Conservation (phyloP, 108 stramenopile species). For the Nitzschia sp. region DNA sequence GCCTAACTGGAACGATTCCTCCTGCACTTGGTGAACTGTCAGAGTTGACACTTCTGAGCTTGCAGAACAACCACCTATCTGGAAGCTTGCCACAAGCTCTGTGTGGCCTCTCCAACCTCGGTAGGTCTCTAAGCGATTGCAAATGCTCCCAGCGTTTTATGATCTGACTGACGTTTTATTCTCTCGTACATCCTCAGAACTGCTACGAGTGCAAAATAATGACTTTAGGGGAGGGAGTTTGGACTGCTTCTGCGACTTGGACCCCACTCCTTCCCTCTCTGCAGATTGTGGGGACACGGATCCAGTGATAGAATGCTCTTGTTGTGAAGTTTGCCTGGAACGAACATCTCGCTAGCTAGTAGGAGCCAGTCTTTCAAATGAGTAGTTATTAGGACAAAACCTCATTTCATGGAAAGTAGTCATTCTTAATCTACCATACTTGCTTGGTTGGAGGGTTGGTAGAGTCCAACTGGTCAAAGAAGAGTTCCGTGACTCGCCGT, state of each 20-base stretch:
- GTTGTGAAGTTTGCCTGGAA: neutral
- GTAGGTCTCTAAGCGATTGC: neutral
- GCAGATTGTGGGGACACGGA: neutral
- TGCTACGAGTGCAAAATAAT: neutral
- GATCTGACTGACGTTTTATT: neutral
- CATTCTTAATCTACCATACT: no score
- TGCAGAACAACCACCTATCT: neutral
- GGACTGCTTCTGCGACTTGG: neutral
- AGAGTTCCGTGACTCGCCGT: no score
- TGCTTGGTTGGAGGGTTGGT: no score
- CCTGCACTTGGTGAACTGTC: neutral
- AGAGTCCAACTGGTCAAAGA: no score
- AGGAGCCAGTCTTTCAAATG: neutral
- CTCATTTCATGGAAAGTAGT: no score
- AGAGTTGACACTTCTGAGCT: neutral
- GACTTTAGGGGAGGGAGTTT: neutral
- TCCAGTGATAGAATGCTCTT: neutral
- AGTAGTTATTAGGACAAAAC: no score
- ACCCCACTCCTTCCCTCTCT: neutral
- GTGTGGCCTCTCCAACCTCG: neutral
- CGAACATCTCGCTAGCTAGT: neutral
- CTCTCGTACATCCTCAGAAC: neutral
- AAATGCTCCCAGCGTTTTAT: neutral
- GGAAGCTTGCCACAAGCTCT: slow-evolving; percentile 4
- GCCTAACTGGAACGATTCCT: slow-evolving; percentile 5